A percentile compares a stretch with the other conserved stretches of the same genome.
Conservation (phyloP, 768 basidiomycete species). For the Stropharia rugosoannulata region DNA sequence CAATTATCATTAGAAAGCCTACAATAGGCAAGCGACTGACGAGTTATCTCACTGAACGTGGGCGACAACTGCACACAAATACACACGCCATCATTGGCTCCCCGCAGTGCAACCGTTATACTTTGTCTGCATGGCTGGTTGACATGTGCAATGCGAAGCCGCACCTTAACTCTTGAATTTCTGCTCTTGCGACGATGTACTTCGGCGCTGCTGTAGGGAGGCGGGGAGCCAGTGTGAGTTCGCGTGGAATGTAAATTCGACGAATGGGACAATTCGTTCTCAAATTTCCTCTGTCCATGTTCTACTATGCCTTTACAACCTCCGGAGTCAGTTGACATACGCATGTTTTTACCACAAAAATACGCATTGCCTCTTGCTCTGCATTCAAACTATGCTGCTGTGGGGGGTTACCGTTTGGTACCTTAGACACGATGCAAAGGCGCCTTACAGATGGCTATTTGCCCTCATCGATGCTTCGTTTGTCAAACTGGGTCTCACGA, state of each 20-base stretch:
- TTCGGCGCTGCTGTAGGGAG: too few species aligned
- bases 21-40: neutral
- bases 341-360: neutral
- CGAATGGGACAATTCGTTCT: slow-evolving; percentile 4
- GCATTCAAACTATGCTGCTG: neutral
- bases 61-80: neutral
- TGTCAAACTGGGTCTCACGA: slow-evolving; percentile 1
- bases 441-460: slow-evolving; percentile 6
- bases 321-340: slow-evolving; percentile 6
- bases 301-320: neutral
- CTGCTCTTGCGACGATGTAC: neutral
- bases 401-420: neutral
- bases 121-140: neutral
- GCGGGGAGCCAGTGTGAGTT: neutral
- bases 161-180: neutral
- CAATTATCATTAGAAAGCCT: neutral
- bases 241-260: neutral
- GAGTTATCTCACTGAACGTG: neutral
- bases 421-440: neutral
- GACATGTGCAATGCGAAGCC: neutral
- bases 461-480: slow-evolving; percentile 7
- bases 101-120: neutral
- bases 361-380: neutral
- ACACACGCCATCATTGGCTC: neutral
- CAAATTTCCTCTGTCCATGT: neutral